Conservation (phyloP, 108 stramenopile genomes). For the Parietichytrium sp. region DNA sequence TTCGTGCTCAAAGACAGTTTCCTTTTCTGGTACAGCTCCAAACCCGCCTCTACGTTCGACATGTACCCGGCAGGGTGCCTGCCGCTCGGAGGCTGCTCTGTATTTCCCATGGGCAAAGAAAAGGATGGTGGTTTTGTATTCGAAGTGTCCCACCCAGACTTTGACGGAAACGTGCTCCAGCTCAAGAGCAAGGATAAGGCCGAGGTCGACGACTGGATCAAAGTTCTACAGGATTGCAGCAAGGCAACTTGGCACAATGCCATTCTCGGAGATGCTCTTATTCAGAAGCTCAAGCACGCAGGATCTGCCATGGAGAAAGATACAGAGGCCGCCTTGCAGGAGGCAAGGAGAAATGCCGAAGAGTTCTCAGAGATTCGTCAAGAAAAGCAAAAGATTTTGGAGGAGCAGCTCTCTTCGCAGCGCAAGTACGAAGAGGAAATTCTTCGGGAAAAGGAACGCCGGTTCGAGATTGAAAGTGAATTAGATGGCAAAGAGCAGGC, state of each 20-base stretch:
- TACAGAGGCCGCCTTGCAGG: background rate
- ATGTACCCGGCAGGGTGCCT: slow-evolving; percentile 23
- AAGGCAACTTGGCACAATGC: slow-evolving; percentile 36
- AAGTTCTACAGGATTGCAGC: slow-evolving; percentile 15
- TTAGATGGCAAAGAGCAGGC: background rate
- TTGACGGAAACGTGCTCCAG: slow-evolving; percentile 19
- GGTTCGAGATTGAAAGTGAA: background rate
- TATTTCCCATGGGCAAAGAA: slow-evolving; percentile 23
- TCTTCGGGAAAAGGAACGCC: background rate
- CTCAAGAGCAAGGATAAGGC: slow-evolving; percentile 21
- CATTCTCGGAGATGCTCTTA: slow-evolving; percentile 25
- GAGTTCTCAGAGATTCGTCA: slow-evolving; percentile 10
- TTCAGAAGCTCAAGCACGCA: slow-evolving; percentile 36
- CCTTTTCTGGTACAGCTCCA: background rate
- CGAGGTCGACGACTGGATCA: slow-evolving; percentile 30
- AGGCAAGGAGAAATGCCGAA: background rate
- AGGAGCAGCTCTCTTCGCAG: background rate
- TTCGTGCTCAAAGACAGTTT: slow-evolving; percentile 36
- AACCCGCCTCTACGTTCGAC: background rate
- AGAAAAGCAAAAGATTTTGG: background rate
- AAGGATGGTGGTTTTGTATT: slow-evolving; percentile 19
- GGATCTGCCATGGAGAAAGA: slow-evolving; percentile 16
- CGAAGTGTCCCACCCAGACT: slow-evolving; percentile 23
- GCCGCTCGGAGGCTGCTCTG: slow-evolving; percentile 29
- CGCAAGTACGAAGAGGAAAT: slow-evolving; percentile 20